Percentiles rank a stretch among this genome's conserved stretches.
Conservation (phyloP, 352 stramenopile species). For the Lagenidium giganteum region DNA sequence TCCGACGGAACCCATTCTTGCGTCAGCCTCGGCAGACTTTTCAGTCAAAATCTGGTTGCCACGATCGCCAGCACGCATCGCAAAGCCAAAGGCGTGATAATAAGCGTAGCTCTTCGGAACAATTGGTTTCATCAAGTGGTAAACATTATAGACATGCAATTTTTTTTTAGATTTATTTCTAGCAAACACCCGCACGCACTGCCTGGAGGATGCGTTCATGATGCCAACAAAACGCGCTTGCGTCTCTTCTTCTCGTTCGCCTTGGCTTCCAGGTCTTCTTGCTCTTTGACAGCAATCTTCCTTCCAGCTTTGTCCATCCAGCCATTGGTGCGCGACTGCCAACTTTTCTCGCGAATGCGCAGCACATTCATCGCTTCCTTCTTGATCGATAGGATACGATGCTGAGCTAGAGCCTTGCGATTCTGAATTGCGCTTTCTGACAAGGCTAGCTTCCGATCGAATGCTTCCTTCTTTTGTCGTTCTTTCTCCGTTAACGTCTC, state of each 20-base stretch:
- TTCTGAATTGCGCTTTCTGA: slow-evolving; percentile 70
- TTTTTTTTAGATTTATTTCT: slow-evolving; percentile 84
- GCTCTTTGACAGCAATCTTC: slow-evolving; percentile 89
- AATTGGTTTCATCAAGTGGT: too few relatives aligned
- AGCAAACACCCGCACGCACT: slow-evolving; percentile 43
- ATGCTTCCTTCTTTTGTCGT: slow-evolving; percentile 67
- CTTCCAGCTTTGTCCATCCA: slow-evolving; percentile 86
- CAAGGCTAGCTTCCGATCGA: slow-evolving; percentile 73
- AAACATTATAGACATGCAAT: too few relatives aligned
- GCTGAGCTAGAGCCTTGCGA: slow-evolving; percentile 55
- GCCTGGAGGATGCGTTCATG: slow-evolving; percentile 47
- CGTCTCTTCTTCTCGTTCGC: slow-evolving; percentile 66
- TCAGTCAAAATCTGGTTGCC: slow-evolving; percentile 87
- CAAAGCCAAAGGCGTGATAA: slow-evolving; percentile 63
- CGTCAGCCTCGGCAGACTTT: slow-evolving; percentile 79
- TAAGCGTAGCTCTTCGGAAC: too few relatives aligned
- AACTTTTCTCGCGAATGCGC: slow-evolving; percentile 66
- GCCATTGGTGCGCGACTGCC: slow-evolving; percentile 66
- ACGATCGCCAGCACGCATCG: slow-evolving; percentile 39
- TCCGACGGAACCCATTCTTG: slow-evolving; percentile 78
- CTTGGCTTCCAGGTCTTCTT: slow-evolving; percentile 82
- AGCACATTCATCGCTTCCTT: slow-evolving; percentile 79
- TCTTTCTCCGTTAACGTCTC: slow-evolving; percentile 32
- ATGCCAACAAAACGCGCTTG: slow-evolving; percentile 54
- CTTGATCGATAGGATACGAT: slow-evolving; percentile 65